Conservation (phyloP, 768 basidiomycete genomes). For the Suillus tomentosus region DNA sequence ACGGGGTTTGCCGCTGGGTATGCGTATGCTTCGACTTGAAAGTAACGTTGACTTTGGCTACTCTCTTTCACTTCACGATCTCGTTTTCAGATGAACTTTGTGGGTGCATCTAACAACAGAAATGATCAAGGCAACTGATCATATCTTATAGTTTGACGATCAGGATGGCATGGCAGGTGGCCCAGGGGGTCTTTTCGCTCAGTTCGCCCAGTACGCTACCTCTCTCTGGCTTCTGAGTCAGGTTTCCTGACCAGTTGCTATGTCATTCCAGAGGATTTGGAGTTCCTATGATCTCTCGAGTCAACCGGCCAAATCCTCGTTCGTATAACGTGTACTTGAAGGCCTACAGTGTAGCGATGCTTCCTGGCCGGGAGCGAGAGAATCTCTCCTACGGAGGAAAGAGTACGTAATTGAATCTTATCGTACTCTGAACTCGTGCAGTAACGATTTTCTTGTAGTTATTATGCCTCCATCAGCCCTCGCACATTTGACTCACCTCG, state of each 20-base stretch:
- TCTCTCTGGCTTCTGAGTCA: conserved; percentile 8
- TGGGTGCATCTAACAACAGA: conserved; percentile 21
- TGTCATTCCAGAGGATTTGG: conserved; percentile 50
- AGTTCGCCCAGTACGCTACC: conserved; percentile 58
- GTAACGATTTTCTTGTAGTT: conserved; percentile 49
- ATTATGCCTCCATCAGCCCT: conserved; percentile 97
- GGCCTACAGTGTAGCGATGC: conserved; percentile 95
- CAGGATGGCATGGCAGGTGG: conserved; percentile 43
- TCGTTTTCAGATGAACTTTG: conserved; percentile 39
- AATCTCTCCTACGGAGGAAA: conserved; percentile 98
- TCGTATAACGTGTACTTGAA: conserved; percentile 92
- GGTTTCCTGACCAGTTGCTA: conserved; percentile 21
- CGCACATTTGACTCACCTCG: conserved; percentile 82
- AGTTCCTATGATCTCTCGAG: conserved; percentile 46
- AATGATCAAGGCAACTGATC: conserved; percentile 10
- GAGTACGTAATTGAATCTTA: conserved; percentile 58
- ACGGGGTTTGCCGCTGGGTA: conserved; percentile 30
- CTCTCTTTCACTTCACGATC: conserved; percentile 23
- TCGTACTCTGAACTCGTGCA: conserved; percentile 11
- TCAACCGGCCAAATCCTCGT: conserved; percentile 58
- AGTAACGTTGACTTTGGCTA: conserved; percentile 4
- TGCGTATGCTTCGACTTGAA: conserved; percentile 26
- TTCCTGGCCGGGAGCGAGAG: conserved; percentile 80
- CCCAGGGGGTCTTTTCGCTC: conserved; percentile 63
- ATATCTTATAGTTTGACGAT: conserved; percentile 36